Base-by-base conservation (phyloP, 1,284 basidiomycete species). In the Cystobasidiaceae sp. region DNA sequence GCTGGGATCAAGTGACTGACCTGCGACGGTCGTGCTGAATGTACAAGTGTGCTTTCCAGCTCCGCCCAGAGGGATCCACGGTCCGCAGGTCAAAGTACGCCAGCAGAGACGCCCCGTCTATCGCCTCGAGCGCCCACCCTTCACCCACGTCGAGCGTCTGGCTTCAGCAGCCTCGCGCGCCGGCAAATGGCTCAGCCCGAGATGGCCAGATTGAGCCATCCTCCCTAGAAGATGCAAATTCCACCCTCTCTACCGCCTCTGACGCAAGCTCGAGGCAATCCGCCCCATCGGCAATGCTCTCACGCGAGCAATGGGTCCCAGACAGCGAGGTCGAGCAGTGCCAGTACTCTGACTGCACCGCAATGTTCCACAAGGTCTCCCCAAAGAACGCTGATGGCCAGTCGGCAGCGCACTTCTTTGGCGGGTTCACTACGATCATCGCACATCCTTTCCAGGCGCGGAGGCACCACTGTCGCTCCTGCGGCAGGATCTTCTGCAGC, bases 391-490 rank as follows among this genome's bases (percentile, higher is more conserved):
- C n/a, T n/a, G 17, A 46, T 17, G 3, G n/a, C 27, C 13, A 8
- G 28, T 27, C 48, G 27, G 33, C 8, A 17, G 13, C 48, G 3
- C 15, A 13, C 28, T 50, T 59, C 43, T 33, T 59, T 43, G 43
- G 56, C 44, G 56, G 56, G 17, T 59, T 59, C 27, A 59, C 56
- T 9, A 59, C 19, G 43, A 59, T 59, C 25, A 46, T 59, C 15
- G 43, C 56, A 4, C 41, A 46, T 32, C 56, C 56, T 19, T 59
- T 59, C 32, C 41, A 44, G 21, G 27, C 56, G 8, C 45, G 58
- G 2, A 61, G 58, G 28, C 58, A 61, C 48, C 58, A 61, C 37
- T 61, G 58, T 32, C n/a, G 58, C n/a, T 45, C 56, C n/a, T 59
- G 56, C 28, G 56, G 56, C 7, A 28, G 19, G 17, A 46, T 59